phyloP scores from a whole-genome alignment of 2,329 filamentous ascomycete genomes.

The Paecilomyces fulvus region DNA sequence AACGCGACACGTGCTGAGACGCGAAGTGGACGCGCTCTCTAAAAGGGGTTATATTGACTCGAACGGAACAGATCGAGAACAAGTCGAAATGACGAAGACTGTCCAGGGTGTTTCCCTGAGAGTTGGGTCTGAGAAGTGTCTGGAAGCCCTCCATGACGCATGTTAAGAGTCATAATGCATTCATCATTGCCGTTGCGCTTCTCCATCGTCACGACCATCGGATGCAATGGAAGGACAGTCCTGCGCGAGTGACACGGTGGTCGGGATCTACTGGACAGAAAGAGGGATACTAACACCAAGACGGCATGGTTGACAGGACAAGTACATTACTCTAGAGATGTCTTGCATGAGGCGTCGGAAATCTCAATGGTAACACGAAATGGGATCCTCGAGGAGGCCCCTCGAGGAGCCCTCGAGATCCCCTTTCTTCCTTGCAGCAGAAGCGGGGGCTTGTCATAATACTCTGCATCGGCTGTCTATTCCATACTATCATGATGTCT shows the following conservation, averaged over 20 bases:
- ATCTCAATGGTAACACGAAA: background rate
- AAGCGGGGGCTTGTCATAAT: background rate
- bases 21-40: background rate
- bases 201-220: background rate
- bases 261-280: background rate
- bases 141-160: background rate
- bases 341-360: background rate
- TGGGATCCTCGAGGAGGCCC: background rate
- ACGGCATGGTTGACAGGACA: background rate
- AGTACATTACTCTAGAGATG: background rate
- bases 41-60: background rate
- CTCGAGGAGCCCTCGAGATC: background rate
- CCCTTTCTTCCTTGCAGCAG: background rate
- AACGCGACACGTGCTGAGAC: background rate
- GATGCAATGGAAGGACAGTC: background rate
- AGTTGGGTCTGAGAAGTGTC: background rate
- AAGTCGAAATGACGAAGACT: background rate
- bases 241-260: background rate
- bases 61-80: background rate
- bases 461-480: background rate
- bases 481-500: background rate
- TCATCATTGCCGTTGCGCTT: background rate
- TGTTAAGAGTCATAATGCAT: background rate
- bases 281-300: background rate
- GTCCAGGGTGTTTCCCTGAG: background rate